Base-by-base conservation (phyloP, 2,329 filamentous ascomycete species). In the Colletotrichum lentis region DNA sequence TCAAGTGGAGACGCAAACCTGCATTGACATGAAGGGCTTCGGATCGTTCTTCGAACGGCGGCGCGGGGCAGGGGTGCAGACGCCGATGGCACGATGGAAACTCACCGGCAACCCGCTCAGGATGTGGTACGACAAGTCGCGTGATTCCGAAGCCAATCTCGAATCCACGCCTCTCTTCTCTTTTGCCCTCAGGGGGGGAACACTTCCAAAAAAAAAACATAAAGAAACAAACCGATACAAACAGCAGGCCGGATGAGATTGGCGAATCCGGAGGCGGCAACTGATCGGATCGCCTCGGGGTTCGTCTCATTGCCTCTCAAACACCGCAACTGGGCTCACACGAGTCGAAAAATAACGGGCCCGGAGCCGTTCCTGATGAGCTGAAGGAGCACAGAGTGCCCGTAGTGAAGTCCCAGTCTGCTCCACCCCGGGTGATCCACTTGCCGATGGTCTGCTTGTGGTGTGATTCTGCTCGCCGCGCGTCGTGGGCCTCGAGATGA, bases 391-490 rank as follows among this genome's bases (percentile, higher is more conserved):
- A 22, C 43, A 60, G 22, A 31, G 31, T 18, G 24, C 27, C 61
- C 62, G 11, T 65, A 50, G 53, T n/a, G n/a, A n/a, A n/a, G n/a
- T 35, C 62, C 55, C 65, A 50, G 60, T 37, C 50, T 16, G 52
- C 41, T 20, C 20, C 50, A 55, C 65, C 62, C 62, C 65, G 65
- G 65, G 49, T 20, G 65, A 60, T 55, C 65, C 65, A 68, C 65
- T 68, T 68, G 10, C 65, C 65, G 65, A 50, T 68, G 65, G 62
- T 60, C 41, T 54, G 65, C 65, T 68, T 56, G 62, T 68, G 65
- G 65, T 65, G 62, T 60, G 65, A 68, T 68, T 68, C 35, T 68
- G 35, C 14, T 44, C 55, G 43, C 43, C 50, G 50, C 50, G 50
- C 57, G 24, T 49, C 22, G 22, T 35, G 16, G 55, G 22, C 61